Base-by-base conservation (phyloP, 305 asterid species). In the Galium porrigens region DNA sequence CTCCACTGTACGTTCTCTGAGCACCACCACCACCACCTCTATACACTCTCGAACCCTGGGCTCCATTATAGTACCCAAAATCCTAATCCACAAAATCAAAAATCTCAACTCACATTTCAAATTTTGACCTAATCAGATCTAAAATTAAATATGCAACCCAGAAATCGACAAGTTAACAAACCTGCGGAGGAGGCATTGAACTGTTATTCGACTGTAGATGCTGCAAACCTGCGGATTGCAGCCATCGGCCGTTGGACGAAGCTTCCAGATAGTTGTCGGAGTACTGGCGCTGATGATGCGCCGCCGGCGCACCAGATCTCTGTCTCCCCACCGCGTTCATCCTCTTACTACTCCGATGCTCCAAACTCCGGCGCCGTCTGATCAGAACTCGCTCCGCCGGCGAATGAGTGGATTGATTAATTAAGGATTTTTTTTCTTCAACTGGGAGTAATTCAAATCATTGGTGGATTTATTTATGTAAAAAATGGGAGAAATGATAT, bases 151-250 rank as follows among this genome's bases (percentile, higher is more conserved):
- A 1, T 11, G 29, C 54, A 8, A 44, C 2, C 60, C 25, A 76
- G 74, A 68, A 48, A 44, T 33, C 14, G 11, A 27, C 14, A 39
- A 33, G 65, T 59, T 64, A 5, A 18, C 39, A 15, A 53, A 90
- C 94, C 87, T 82, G 91, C n/a, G 72, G 75, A 18, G 87, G 84
- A 74, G 89, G 83, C 77, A 61, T 75, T 65, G 83, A 82, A 79
- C 78, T 83, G 81, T 66, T 82, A 1, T 95, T 81, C 25, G 95
- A 82, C 75, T 89, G 97, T 0, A 86, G 81, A 70, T 89, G 97
- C 70, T 94, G 99, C 64, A 89, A 75, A 58, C 99, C 99, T 73
- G 99, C 95, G 64, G 99, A 94, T 73, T 94, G 99, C 62, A 94
- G 82, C 97, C 99, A 94, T 66, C 95, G 78, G 17, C 90, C 94